Base-by-base conservation (phyloP, 2,329 filamentous ascomycete species). In the Podosphaera xanthii region DNA sequence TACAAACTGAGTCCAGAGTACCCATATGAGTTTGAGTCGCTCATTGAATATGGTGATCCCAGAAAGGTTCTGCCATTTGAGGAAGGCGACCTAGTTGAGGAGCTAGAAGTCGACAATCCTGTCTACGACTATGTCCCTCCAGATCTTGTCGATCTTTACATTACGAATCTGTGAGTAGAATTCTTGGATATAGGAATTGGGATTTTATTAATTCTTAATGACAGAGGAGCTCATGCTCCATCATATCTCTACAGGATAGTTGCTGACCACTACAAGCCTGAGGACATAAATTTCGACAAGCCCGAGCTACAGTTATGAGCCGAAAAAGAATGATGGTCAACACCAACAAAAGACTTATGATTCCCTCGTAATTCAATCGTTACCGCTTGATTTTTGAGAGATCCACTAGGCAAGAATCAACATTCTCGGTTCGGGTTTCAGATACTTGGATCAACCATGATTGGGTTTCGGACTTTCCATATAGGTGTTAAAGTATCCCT, bases 1-100 rank as follows among this genome's bases (percentile, higher is more conserved):
- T 97, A 96, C 75, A 94, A 94, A 72, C 79, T 98, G 59, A 94
- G 87, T 65, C 90, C 92, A 0, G 83, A 94, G 61, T 91, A 89
- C 66, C 86, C 89, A 0, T 90, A 89, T 66, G 83, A 92, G 66
- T 83, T 86, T 58, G 84, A 88, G 63, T 81, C 82, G 3, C 74
- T 94, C 61, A 86, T 95, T 60, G 91, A 96, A 72, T 88, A 88
- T 73, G 91, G 88, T 14, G 83, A 90, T 69, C 81, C 89, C 0
- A 82, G 84, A 59, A 84, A 79, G 64, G 83, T 88, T 60, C 80
- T 92, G 50, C 78, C 76, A 46, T 95, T 87, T 68, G 80, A 86
- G 30, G 84, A 96, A 62, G 89, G 87, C 4, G 77, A 82, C 46
- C 77, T 95, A 65, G 82, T 94, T 57, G 82, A 87, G 53, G 80